Base-by-base conservation (phyloP, 2,329 filamentous ascomycete species). In the Stachybotrys elegans region DNA sequence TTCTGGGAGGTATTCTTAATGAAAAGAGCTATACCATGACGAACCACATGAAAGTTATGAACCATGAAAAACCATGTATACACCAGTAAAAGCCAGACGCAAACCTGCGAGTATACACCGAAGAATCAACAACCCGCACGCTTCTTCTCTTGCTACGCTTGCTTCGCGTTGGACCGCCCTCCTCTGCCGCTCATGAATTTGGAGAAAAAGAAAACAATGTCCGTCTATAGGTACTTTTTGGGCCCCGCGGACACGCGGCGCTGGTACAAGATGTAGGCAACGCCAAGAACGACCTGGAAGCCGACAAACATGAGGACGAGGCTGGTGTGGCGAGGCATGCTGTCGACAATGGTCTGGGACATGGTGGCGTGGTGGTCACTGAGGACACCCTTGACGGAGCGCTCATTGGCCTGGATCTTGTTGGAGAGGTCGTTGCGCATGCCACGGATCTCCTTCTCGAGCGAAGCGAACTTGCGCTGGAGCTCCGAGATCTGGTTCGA, bases 201-300 rank as follows among this genome's bases (percentile, higher is more conserved):
- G 46, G 46, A 57, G 45, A 53, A 55, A 43, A 50, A 52, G 22
- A 50, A 46, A 42, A n/a, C n/a, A n/a, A n/a, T n/a, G n/a, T n/a
- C n/a, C n/a, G n/a, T n/a, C n/a, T 72, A 95, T 61, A 95, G 69
- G 65, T 90, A 96, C 70, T 96, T 96, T 76, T 95, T 95, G n/a
- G 88, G 88, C 64, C 82, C 80, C 51, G 75, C 81, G 31, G 79
- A 75, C 67, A 84, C 80, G 59, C 85, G 83, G 55, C 82, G 78
- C 77, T 95, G 95, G 69, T 95, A 95, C 47, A 83, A 61, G 29
- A 88, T 63, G 60, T 91, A 95, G 1, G 74, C 78, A 3, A 67
- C 80, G 1, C 80, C 79, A 23, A 94, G 70, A 52, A 89, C 61
- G 40, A 87, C 59, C 67, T 96, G 90, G 50, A 88, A 81, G 16